Evolutionary conservation across 2,329 filamentous ascomycete genomes (phyloP).

Genomic region (Ascochyta fabae): DNA sequence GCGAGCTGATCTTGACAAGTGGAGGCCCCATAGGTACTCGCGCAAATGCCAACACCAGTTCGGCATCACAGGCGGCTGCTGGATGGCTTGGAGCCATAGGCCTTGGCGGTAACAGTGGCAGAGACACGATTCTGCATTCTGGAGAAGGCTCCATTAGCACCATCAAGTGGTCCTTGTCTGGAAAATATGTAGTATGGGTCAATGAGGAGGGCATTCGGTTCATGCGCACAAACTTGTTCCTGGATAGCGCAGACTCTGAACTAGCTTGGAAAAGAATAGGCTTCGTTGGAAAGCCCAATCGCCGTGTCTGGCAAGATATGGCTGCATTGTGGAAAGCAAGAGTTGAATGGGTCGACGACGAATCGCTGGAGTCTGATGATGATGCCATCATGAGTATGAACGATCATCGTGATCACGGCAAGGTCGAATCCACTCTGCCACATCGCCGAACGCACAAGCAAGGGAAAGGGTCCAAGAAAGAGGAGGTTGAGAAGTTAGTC

Average conservation of each 20-base stretch:
- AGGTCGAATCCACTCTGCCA: conserved; percentile 41
- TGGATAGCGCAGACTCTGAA: conserved; percentile 78
- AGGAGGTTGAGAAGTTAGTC: conserved; percentile 73
- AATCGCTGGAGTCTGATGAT: conserved; percentile 76
- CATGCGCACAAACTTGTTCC: conserved; percentile 85
- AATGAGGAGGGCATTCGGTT: conserved; percentile 98
- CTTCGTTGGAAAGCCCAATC: conserved; percentile 87
- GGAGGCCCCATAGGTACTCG: conserved; percentile 81
- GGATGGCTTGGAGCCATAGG: conserved; percentile 93
- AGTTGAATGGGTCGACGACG: conserved; percentile 91
- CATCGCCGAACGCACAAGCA: conserved; percentile 55
- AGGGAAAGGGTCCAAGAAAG: conserved; percentile 37
- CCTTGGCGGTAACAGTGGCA: conserved; percentile 76
- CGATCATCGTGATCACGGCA: conserved; percentile 39
- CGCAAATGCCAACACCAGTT: conserved; percentile 83
- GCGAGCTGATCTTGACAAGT: conserved; percentile 83
- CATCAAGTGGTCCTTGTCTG: conserved; percentile 93
- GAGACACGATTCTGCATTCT: conserved; percentile 85
- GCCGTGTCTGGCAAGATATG: conserved; percentile 93
- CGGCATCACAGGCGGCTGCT: conserved; percentile 81
- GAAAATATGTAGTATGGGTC: conserved; percentile 91
- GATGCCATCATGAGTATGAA: conserved; percentile 52
- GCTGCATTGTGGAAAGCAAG: conserved; percentile 92
- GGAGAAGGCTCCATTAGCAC: conserved; percentile 90
- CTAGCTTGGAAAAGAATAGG: conserved; percentile 94